phyloP scores from a whole-genome alignment of 345 rosid genomes.

The Ailanthus altissimus region DNA sequence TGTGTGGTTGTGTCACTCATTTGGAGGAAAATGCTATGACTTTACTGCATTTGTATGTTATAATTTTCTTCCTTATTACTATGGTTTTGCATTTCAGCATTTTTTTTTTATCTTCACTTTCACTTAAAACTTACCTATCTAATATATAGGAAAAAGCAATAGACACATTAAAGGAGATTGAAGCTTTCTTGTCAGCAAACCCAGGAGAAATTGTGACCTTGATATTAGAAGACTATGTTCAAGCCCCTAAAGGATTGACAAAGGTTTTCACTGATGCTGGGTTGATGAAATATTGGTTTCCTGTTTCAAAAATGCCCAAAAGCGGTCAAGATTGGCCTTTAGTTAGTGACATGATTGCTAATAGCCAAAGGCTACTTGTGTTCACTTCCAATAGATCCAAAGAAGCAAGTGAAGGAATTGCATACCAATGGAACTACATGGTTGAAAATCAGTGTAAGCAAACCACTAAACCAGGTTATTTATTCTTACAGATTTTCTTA shows the following conservation, averaged over 20 bases:
- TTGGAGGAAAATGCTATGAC: constrained; percentile 56
- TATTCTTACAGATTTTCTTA: background rate
- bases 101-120: background rate
- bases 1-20: constrained; percentile 75
- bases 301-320: constrained; percentile 56
- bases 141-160: constrained; percentile 55
- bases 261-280: constrained; percentile 59
- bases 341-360: constrained; percentile 61
- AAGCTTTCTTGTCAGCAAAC: constrained; percentile 60
- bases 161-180: constrained; percentile 55
- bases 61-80: background rate
- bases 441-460: constrained; percentile 71
- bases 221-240: constrained; percentile 70
- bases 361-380: constrained; percentile 56
- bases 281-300: constrained; percentile 68
- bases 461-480: background rate
- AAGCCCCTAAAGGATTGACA: constrained; percentile 51
- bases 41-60: constrained; percentile 59
- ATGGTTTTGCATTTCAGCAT: background rate
- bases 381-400: constrained; percentile 59
- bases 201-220: constrained; percentile 57
- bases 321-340: constrained; percentile 69
- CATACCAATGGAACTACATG: constrained; percentile 83
- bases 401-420: constrained; percentile 61
- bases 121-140: background rate